Conservation (phyloP, 1,139 yeast species). For the Taiozyma onychis region DNA sequence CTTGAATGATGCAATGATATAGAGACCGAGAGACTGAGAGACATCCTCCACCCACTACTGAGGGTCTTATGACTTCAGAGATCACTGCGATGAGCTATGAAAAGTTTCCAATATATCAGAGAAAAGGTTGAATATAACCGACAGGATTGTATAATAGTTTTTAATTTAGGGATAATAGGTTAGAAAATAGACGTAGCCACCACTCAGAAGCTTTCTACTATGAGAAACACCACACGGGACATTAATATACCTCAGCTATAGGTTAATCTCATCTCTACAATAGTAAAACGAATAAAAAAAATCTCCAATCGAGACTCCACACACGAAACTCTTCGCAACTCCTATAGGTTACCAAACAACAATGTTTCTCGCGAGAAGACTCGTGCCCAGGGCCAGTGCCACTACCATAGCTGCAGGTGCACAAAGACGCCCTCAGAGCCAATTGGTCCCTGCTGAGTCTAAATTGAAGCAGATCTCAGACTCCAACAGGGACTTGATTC, state of each 20-base stretch:
- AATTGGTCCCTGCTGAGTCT: neutral
- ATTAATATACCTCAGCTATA: no score
- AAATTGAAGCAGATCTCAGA: conserved; percentile 17
- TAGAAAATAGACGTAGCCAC: neutral
- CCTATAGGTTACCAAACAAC: neutral
- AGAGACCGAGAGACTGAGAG: neutral
- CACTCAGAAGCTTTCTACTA: neutral
- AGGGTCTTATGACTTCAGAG: no score
- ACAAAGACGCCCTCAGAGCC: neutral
- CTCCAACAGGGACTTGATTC: conserved; percentile 48
- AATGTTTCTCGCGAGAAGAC: neutral
- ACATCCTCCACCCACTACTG: no score
- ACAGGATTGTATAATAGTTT: neutral
- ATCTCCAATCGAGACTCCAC: no score
- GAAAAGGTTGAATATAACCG: neutral
- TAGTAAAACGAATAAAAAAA: no score
- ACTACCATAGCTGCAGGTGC: neutral
- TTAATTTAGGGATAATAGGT: neutral
- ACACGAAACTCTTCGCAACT: no score
- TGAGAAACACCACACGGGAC: no score
- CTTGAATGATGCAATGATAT: no score
- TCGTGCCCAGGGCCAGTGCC: neutral
- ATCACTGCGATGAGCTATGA: neutral
- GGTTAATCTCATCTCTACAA: no score
- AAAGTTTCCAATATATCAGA: neutral